These are phyloP conservation scores for Hibiscus trionum DNA, from an alignment of 345 rosid species.

Conservation along the genomic window DNA sequence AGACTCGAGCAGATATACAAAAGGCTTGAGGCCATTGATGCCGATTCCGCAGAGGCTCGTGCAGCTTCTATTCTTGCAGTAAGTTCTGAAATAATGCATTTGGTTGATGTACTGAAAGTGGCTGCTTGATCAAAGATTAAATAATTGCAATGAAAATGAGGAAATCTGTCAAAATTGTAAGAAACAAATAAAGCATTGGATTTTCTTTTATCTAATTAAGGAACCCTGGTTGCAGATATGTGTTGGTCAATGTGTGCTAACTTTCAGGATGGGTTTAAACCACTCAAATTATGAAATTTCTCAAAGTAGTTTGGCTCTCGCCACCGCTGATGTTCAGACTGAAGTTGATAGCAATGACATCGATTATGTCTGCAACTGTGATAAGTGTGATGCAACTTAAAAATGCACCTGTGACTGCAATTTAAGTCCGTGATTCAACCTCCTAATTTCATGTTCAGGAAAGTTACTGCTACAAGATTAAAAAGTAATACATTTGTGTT, in stretches of 20 bases:
- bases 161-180: background rate
- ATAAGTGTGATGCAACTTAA: background rate
- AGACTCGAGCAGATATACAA: conserved; percentile 89
- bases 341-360: background rate
- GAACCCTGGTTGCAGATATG: background rate
- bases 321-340: background rate
- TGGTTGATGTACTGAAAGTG: background rate
- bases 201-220: background rate
- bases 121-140: conserved; percentile 3
- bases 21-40: conserved; percentile 90
- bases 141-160: conserved; percentile 2
- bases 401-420: background rate
- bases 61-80: conserved; percentile 98
- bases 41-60: conserved; percentile 88
- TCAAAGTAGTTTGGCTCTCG: background rate
- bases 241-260: background rate
- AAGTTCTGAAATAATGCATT: conserved; percentile 21
- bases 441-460: no score
- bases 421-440: background rate
- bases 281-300: background rate
- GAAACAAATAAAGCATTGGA: background rate
- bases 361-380: background rate
- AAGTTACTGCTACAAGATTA: no score
- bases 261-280: background rate
- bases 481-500: no score